Evolutionary conservation across 306 rosid species (phyloP).

Genomic region (Vachellia collinsii): DNA sequence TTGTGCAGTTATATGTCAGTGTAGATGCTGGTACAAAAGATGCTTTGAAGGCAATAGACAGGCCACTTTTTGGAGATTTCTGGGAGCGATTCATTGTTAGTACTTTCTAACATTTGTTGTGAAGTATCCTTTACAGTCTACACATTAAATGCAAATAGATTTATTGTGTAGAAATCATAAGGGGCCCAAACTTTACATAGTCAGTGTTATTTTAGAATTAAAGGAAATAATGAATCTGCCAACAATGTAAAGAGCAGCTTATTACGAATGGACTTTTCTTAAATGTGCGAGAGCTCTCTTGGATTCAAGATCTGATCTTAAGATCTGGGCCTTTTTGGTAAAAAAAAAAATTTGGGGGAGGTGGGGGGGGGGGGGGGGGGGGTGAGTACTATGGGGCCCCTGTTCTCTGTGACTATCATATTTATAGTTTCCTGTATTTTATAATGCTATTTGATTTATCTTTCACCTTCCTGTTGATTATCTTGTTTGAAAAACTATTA

Average conservation of each 20-base stretch:
- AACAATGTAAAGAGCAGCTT: constrained; percentile 17
- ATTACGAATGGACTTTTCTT: neutral
- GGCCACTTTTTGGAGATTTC: constrained; percentile 97
- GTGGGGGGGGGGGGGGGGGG: too few species aligned
- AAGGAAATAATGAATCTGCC: neutral
- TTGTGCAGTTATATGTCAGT: constrained; percentile 88
- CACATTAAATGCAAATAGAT: constrained; percentile 16
- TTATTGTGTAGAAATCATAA: constrained; percentile 6
- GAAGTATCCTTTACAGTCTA: constrained; percentile 37
- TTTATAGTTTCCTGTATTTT: constrained; percentile 16
- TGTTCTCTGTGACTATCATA: constrained; percentile 27
- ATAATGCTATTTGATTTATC: constrained; percentile 20
- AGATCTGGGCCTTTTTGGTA: neutral
- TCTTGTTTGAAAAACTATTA: constrained; percentile 37
- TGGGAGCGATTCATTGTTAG: constrained; percentile 97
- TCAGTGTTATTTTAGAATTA: neutral
- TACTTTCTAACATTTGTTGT: constrained; percentile 12
- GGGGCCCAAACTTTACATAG: neutral
- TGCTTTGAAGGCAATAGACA: constrained; percentile 92
- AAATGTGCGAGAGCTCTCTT: constrained; percentile 13
- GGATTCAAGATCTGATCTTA: neutral
- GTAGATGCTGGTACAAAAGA: constrained; percentile 98
- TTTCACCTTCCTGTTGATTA: constrained; percentile 20
- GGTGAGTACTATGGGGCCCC: neutral
- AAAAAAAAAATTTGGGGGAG: too few species aligned